Percentiles rank a stretch among this genome's conserved stretches.
phyloP scores from a whole-genome alignment of 2,329 filamentous ascomycete genomes.

The Alternaria sp. region DNA sequence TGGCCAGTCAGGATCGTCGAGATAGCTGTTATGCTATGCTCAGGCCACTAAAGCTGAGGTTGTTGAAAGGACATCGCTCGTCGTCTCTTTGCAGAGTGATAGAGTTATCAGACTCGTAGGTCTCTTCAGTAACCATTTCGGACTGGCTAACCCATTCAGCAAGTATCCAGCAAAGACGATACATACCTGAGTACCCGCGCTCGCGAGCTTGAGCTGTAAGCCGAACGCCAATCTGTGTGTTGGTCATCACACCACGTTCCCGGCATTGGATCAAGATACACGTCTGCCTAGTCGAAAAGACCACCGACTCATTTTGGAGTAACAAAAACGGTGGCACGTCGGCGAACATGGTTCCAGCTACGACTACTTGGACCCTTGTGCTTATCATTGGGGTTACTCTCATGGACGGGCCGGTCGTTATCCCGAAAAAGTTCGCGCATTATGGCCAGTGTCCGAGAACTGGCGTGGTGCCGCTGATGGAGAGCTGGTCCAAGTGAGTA shows the following conservation, averaged over 20 bases:
- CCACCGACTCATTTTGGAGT: background rate
- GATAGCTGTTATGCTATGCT: background rate
- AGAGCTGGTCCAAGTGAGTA: fast-evolving
- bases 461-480: background rate
- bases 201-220: background rate
- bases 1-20: too few relatives aligned
- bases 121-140: too few relatives aligned
- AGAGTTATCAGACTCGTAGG: background rate
- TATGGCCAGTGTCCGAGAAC: fast-evolving
- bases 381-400: background rate
- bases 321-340: background rate
- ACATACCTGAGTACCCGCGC: fast-evolving
- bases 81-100: background rate
- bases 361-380: background rate
- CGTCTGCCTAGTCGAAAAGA: background rate
- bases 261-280: too few relatives aligned
- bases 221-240: background rate
- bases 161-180: background rate
- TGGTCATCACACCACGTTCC: background rate
- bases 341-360: too few relatives aligned
- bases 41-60: background rate
- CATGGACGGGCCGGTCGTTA: too few relatives aligned
- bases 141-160: background rate
- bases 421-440: background rate
- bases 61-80: background rate